Conservation (phyloP, 2,329 filamentous ascomycete species). For the Macrophomina phaseolina region DNA sequence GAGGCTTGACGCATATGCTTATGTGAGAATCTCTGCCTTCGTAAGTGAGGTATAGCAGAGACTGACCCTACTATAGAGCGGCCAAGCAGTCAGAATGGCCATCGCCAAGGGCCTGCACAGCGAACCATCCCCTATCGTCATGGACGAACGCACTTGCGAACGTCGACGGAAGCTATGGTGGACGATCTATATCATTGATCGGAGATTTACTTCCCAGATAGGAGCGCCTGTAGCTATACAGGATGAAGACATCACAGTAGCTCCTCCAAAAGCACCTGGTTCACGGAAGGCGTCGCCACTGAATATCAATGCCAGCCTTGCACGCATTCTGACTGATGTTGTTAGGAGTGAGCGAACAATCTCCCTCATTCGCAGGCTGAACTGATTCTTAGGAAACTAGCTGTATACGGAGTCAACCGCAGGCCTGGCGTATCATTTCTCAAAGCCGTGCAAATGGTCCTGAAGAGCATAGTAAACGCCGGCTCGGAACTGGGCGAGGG, state of each 20-base stretch:
- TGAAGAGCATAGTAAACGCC: conserved; percentile 32
- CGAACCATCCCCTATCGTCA: conserved; percentile 48
- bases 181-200: conserved; percentile 57
- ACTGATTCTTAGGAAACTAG: conserved; percentile 10
- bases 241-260: conserved; percentile 53
- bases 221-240: conserved; percentile 53
- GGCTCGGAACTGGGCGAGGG: conserved; percentile 32
- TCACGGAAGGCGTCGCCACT: neutral
- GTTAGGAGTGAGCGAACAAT: neutral
- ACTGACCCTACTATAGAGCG: conserved; percentile 41
- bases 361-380: neutral
- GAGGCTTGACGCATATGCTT: neutral
- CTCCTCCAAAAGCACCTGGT: neutral
- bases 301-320: neutral
- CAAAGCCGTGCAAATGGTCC: conserved; percentile 32
- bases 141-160: conserved; percentile 46
- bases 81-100: conserved; percentile 55
- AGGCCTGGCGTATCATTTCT: conserved; percentile 31
- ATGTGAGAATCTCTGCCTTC: conserved; percentile 10
- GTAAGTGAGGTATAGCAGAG: neutral
- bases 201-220: conserved; percentile 57
- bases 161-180: conserved; percentile 57
- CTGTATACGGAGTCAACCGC: conserved; percentile 33
- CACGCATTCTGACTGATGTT: neutral
- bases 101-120: conserved; percentile 56